Conservation (phyloP, 148 eudicot genomes). For the Spergularia bocconei region DNA sequence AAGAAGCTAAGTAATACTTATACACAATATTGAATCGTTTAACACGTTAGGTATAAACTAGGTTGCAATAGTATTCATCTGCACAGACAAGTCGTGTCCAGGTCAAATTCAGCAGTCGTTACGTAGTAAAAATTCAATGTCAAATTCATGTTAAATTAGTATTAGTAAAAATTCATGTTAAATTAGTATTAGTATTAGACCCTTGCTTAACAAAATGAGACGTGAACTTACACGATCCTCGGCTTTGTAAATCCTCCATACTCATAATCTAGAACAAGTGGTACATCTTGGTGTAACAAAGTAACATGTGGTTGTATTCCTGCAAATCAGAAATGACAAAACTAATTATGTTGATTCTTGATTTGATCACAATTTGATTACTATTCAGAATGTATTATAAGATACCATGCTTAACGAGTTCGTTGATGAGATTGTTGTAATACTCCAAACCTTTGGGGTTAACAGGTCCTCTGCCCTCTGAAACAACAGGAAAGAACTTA, state of each 20-base stretch:
- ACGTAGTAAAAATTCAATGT: too few relatives aligned
- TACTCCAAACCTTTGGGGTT: constrained; percentile 47
- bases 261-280: constrained; percentile 61
- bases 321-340: constrained; percentile 13
- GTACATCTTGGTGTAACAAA: constrained; percentile 47
- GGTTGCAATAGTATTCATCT: too few relatives aligned
- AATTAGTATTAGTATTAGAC: too few relatives aligned
- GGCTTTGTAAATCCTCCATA: constrained; percentile 57
- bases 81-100: too few relatives aligned
- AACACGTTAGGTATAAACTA: too few relatives aligned
- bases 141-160: too few relatives aligned
- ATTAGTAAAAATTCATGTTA: too few relatives aligned
- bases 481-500: not conserved
- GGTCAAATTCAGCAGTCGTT: too few relatives aligned
- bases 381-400: not conserved
- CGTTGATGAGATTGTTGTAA: constrained; percentile 55
- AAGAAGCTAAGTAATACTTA: too few relatives aligned
- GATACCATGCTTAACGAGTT: constrained; percentile 45
- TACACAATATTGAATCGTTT: too few relatives aligned
- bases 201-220: not conserved
- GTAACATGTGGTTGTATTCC: constrained; percentile 78
- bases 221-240: constrained; percentile 39
- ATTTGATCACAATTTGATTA: not conserved
- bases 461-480: constrained; percentile 59
- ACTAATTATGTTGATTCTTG: not conserved